Evolutionary conservation across 169 alveolate species (phyloP).

Genomic region (Neospora caninum): DNA sequence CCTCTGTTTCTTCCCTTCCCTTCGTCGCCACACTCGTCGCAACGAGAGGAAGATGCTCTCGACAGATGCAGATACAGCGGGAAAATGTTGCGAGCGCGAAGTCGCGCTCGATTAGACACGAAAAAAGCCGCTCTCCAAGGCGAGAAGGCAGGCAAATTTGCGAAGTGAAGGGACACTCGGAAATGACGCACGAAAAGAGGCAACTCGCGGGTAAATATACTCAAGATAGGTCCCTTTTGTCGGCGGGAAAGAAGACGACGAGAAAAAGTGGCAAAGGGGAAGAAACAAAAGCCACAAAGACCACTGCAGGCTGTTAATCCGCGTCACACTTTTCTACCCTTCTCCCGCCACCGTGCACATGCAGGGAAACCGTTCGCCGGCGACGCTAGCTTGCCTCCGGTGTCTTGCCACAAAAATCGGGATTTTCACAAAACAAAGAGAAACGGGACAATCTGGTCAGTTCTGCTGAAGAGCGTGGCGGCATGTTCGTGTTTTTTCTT

Average conservation of each 20-base stretch:
- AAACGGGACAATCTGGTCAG: too few species aligned
- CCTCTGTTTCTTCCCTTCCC: neutral
- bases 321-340: neutral
- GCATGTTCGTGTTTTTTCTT: too few species aligned
- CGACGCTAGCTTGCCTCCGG: too few species aligned
- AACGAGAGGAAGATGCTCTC: neutral
- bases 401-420: too few species aligned
- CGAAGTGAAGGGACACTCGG: too few species aligned
- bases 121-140: neutral
- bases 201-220: too few species aligned
- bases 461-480: too few species aligned
- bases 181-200: too few species aligned
- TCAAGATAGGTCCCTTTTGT: neutral
- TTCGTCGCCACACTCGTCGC: neutral
- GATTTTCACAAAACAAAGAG: too few species aligned
- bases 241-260: neutral
- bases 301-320: neutral
- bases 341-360: too few species aligned
- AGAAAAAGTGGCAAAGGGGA: neutral
- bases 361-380: too few species aligned
- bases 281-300: neutral
- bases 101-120: too few species aligned
- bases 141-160: neutral
- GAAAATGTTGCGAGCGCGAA: neutral
- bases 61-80: neutral